A percentile compares a stretch with the other conserved stretches of the same genome.
Conservation (phyloP, 2,329 filamentous ascomycete species). For the Pezizomycotina sp. region DNA sequence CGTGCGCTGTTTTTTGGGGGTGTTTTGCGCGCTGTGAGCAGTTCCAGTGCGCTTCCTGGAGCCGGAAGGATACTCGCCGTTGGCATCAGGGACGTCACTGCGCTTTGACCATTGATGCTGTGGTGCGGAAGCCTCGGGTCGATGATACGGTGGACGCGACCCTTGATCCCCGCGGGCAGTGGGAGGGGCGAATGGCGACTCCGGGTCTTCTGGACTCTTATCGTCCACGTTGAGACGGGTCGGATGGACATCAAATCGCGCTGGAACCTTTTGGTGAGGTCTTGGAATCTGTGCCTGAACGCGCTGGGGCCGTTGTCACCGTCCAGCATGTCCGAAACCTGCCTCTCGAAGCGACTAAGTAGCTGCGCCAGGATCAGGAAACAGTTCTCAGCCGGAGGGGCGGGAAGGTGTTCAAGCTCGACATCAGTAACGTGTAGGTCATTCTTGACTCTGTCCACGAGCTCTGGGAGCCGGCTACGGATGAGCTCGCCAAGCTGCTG, state of each 20-base stretch:
- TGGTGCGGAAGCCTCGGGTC: slow-evolving; percentile 6
- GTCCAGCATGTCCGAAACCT: slow-evolving; percentile 16
- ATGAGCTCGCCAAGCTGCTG: slow-evolving; percentile 12
- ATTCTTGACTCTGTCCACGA: slow-evolving; percentile 21
- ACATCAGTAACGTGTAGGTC: slow-evolving; percentile 19
- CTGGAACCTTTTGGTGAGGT: slow-evolving; percentile 17
- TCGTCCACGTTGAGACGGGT: slow-evolving; percentile 19
- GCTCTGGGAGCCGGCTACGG: slow-evolving; percentile 19
- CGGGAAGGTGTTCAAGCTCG: slow-evolving; percentile 20
- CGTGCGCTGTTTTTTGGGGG: slow-evolving; percentile 7
- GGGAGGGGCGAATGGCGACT: slow-evolving; percentile 8
- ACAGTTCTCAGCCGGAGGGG: slow-evolving; percentile 23
- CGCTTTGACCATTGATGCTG: slow-evolving; percentile 11
- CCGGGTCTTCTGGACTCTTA: slow-evolving; percentile 2
- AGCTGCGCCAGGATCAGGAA: slow-evolving; percentile 20
- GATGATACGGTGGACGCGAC: slow-evolving; percentile 2
- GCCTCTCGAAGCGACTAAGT: slow-evolving; percentile 19
- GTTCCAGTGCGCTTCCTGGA: not conserved
- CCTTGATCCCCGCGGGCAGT: not conserved
- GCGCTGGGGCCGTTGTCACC: slow-evolving; percentile 21
- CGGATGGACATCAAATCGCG: slow-evolving; percentile 14
- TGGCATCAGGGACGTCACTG: slow-evolving; percentile 13
- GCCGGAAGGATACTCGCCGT: slow-evolving; percentile 9
- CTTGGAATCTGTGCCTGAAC: slow-evolving; percentile 22
- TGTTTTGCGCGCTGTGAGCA: slow-evolving; percentile 16